Evolutionary conservation across 2,329 filamentous ascomycete genomes (phyloP), one percentile per base, ranked within the genome.

Genomic region (Sporothrix globosa): DNA sequence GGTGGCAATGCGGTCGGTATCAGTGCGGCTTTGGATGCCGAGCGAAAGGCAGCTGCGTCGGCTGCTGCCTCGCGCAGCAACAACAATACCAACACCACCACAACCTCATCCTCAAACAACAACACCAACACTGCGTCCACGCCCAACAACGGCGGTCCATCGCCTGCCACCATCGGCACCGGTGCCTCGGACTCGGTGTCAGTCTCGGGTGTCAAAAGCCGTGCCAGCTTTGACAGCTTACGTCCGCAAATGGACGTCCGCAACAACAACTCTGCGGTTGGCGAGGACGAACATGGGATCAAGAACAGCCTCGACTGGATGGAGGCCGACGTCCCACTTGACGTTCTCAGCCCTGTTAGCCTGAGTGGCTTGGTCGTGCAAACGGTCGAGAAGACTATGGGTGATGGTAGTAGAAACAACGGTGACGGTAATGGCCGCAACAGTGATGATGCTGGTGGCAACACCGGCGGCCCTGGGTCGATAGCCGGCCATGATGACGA

Each of bases 321-420:
- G 70, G 73, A 71, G 21, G 70, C 68, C 30, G 72, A 73, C 30
- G 68, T 66, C 44, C 70, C 72, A 4, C 56, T 75, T 34, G 69
- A 73, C 54, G 68, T 71, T 14, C 70, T 77, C 52, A 78, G 76
- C 63, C 77, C 80, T 1, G 77, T 77, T 4, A 80, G 76, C 58
- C 71, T 81, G 58, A 76, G 75, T 24, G 77, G 77, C 14, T 72
- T 81, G 44, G 69, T 69, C 17, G 77, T 79, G 34, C 74, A 78
- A 65, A 76, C 75, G 27, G 73, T 76, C 34, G 76, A 76, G 39
- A 79, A 78, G 74, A 73, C 30, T 60, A 75, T 63, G 73, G 67
- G 66, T 11, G 67, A 56, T 3, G 24, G 9, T 14, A 48, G 56
- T 34, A n/a, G 27, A 30, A n/a, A 17, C n/a, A n/a, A 10, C 24